Evolutionary conservation across 176 grass and related monocot species (phyloP), one percentile per base, ranked within the genome.

Genomic region (Carex scoparia): DNA sequence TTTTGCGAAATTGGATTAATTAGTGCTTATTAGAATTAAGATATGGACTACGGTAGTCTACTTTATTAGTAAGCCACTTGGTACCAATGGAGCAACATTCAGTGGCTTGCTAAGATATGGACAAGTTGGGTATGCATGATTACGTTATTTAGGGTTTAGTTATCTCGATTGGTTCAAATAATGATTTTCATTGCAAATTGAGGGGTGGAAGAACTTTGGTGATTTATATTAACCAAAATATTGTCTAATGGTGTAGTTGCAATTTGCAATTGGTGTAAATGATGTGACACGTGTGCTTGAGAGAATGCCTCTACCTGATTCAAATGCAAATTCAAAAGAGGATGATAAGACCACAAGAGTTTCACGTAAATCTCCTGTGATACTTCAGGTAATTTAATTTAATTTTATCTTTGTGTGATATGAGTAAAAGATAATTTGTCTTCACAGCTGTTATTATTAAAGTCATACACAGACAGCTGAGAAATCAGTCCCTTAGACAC

Each of bases 241-340:
- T 55, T 79, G 5, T 33, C 40, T 10, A 46, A 79, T 51, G 23
- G 10, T 86, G 69, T 82, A 98, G 95, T 87, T 90, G 86, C 92
- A 98, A 81, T 98, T 98, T 91, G 88, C 93, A 58, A 58, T 98
- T 10, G 95, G 93, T 0, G 81, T 98, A 81, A 98, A 98, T 81
- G 93, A 98, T 59, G 95, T 98, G 40, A 95, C 93, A 23, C 92
- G 93, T 80, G 93, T 98, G 76, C 95, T 98, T 33, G 95, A 98
- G 80, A 86, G 93, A 71, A 94, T 98, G 95, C 63, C 87, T 79
- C 12, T 65, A 48, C 11, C 56, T 81, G 73, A 86, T 80, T 49
- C 49, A 37, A 60, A 65, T 66, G 51, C 30, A 71, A 58, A 7
- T 72, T 65, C 33, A 11, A 83, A 37, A 75, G 86, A 90, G 51